Evolutionary conservation across 164 flowering plant species (phyloP).

Genomic region (Nymphaea colorata): DNA sequence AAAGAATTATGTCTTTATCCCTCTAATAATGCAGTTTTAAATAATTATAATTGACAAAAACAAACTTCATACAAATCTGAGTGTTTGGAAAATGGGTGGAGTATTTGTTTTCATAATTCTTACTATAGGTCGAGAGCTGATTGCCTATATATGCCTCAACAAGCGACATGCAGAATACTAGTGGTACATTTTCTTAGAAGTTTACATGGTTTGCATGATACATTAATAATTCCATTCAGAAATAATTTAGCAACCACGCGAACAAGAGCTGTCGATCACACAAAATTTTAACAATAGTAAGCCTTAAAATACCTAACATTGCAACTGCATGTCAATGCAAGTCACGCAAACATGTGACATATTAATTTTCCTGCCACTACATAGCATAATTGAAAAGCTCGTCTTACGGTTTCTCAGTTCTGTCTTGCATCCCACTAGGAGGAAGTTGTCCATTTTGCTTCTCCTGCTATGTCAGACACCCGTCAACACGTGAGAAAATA

Average conservation of each 20-base stretch:
- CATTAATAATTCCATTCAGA: neutral
- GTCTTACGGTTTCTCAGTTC: conserved; percentile 15
- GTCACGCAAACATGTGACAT: neutral
- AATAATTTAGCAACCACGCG: neutral
- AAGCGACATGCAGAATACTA: neutral
- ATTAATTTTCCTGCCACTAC: neutral
- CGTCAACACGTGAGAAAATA: neutral
- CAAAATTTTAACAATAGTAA: neutral
- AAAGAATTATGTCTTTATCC: too few relatives aligned
- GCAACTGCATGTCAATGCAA: neutral
- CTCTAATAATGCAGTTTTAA: too few relatives aligned
- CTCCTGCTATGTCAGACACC: conserved; percentile 9
- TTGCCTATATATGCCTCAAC: neutral
- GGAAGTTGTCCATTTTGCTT: conserved; percentile 3
- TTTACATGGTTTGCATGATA: neutral
- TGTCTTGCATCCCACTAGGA: conserved; percentile 10
- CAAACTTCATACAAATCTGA: too few relatives aligned
- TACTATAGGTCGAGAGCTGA: neutral
- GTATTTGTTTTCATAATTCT: too few relatives aligned
- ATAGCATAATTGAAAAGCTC: neutral
- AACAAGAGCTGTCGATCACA: neutral
- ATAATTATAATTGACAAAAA: too few relatives aligned
- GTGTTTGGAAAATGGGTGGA: too few relatives aligned
- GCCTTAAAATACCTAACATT: neutral
- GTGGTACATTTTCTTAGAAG: neutral